Evolutionary conservation across 2,329 filamentous ascomycete genomes (phyloP).

Genomic region (Cyanodermella asteris): DNA sequence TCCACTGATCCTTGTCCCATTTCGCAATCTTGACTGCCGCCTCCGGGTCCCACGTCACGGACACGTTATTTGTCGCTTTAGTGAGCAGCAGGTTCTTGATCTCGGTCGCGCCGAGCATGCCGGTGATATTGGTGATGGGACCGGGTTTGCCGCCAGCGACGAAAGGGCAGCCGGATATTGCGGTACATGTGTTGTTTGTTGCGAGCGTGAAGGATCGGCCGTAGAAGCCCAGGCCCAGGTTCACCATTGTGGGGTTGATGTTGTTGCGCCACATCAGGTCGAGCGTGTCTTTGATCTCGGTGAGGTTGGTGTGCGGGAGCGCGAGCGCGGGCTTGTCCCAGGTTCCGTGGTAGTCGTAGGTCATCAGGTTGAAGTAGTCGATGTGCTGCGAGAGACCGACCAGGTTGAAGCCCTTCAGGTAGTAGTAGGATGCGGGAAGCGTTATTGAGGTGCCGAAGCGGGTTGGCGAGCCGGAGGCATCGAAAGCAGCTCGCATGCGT

Average conservation of each 20-base stretch:
- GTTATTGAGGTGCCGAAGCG: slow-evolving; percentile 1
- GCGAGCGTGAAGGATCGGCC: slow-evolving; percentile 9
- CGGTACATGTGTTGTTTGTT: slow-evolving; percentile 7
- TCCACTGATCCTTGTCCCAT: slow-evolving; percentile 13
- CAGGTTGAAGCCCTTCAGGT: slow-evolving; percentile 11
- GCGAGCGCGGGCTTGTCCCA: slow-evolving; percentile 8
- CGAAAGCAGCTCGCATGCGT: slow-evolving; percentile 4
- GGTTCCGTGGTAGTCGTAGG: slow-evolving; percentile 10
- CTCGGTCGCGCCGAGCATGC: slow-evolving; percentile 10
- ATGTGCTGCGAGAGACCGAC: slow-evolving; percentile 7
- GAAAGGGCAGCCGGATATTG: slow-evolving; percentile 9
- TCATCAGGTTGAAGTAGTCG: slow-evolving; percentile 13
- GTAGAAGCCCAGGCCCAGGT: slow-evolving; percentile 11
- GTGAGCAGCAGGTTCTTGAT: slow-evolving; percentile 11
- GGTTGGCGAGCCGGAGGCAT: slow-evolving; percentile 1
- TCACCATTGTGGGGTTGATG: slow-evolving; percentile 9
- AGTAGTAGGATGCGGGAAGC: slow-evolving; percentile 7
- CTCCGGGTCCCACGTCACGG: slow-evolving; percentile 7
- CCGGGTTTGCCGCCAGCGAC: slow-evolving; percentile 8
- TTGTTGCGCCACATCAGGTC: slow-evolving; percentile 13
- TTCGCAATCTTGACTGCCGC: slow-evolving; percentile 11
- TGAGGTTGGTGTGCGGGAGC: slow-evolving; percentile 12
- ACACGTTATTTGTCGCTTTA: slow-evolving; percentile 6
- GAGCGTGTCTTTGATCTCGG: slow-evolving; percentile 12
- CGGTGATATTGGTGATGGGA: slow-evolving; percentile 9